Conservation (phyloP, 164 flowering plant species). For the Nelumbo lutea region DNA sequence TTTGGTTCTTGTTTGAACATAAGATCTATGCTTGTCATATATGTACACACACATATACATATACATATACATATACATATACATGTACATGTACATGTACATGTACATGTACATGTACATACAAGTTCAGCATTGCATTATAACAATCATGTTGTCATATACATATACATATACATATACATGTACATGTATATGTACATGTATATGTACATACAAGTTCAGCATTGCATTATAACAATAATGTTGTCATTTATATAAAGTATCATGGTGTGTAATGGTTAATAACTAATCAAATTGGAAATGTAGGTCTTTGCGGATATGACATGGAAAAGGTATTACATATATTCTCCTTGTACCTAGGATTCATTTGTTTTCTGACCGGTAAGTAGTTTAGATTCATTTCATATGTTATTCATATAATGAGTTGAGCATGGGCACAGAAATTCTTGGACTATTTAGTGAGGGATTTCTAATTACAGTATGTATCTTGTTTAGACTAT, state of each 20-base stretch:
- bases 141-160: not conserved
- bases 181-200: too few species aligned
- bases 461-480: not conserved
- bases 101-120: too few species aligned
- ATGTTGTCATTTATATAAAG: not conserved
- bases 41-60: too few species aligned
- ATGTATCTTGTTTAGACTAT: not conserved
- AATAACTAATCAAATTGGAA: constrained; percentile 6
- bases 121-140: not conserved
- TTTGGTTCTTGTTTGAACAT: too few species aligned
- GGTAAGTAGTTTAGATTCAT: not conserved
- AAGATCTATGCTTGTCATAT: too few species aligned
- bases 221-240: not conserved
- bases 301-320: constrained; percentile 72
- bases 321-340: constrained; percentile 55
- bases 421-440: too few species aligned
- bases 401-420: too few species aligned
- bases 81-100: too few species aligned
- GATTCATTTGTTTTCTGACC: not conserved
- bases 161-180: not conserved
- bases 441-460: not conserved
- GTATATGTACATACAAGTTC: not conserved
- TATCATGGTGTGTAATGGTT: not conserved
- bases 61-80: not conserved
- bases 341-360: constrained; percentile 2